Conservation (phyloP, 2,329 filamentous ascomycete genomes). For the Cladosporium sp. region DNA sequence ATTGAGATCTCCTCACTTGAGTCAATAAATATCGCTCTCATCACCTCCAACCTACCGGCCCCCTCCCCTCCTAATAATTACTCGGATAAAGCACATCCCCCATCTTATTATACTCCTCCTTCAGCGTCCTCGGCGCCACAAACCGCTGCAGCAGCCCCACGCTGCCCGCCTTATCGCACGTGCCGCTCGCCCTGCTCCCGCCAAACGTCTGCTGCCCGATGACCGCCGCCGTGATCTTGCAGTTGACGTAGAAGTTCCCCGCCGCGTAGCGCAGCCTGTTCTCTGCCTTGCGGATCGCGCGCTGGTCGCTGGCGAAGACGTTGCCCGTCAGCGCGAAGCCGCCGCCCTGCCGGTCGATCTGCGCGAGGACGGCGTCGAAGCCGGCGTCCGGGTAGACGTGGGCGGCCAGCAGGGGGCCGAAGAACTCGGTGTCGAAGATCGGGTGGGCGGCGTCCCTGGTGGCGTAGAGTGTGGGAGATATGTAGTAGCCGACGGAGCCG, state of each 20-base stretch:
- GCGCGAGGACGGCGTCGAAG: slow-evolving; percentile 63
- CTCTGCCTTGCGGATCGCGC: slow-evolving; percentile 61
- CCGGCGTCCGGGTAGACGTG: slow-evolving; percentile 71
- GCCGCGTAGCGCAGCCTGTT: slow-evolving; percentile 65
- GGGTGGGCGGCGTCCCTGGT: slow-evolving; percentile 68
- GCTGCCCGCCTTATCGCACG: slow-evolving; percentile 53
- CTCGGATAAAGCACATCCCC: slow-evolving; percentile 47
- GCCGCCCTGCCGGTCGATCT: slow-evolving; percentile 8
- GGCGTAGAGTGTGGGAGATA: slow-evolving; percentile 75
- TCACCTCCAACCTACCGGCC: no score
- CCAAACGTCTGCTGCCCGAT: slow-evolving; percentile 39
- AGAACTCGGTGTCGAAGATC: slow-evolving; percentile 72
- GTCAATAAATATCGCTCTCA: no score
- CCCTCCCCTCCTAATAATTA: slow-evolving; percentile 28
- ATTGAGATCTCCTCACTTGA: no score
- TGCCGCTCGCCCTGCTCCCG: slow-evolving; percentile 50
- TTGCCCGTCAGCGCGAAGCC: slow-evolving; percentile 69
- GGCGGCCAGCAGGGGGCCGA: slow-evolving; percentile 68
- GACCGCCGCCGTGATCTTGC: slow-evolving; percentile 58
- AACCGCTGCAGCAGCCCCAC: slow-evolving; percentile 47
- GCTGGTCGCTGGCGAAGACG: slow-evolving; percentile 65
- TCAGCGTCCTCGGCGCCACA: slow-evolving; percentile 51
- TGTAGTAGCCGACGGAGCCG: slow-evolving; percentile 71
- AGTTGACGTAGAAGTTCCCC: slow-evolving; percentile 83
- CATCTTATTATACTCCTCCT: slow-evolving; percentile 49